Evolutionary conservation across 768 basidiomycete genomes (phyloP), one percentile per base, ranked within the genome.

Genomic region (Tulasnella sp.): DNA sequence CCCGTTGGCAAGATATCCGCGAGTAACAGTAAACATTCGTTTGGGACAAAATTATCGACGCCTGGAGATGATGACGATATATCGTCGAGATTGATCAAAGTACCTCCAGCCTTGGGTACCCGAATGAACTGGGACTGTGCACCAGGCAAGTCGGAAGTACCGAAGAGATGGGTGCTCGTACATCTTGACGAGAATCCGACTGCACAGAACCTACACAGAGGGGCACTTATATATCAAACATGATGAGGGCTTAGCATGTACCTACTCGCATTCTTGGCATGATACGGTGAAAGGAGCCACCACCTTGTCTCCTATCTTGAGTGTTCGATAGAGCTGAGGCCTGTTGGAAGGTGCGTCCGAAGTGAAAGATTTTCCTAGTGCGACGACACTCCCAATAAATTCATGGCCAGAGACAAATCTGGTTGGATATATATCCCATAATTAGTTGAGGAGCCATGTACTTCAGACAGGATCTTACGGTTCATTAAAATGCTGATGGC

Each of bases 201-300:
- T 2, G 79, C 76, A 59, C 83, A 87, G 42, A 76, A 74, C 44
- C 85, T 88, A 47, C 15, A n/a, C n/a, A n/a, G n/a, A n/a, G n/a
- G n/a, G n/a, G n/a, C n/a, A n/a, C n/a, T n/a, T n/a, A n/a, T n/a
- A 25, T 34, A 45, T 22, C 6, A 9, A 42, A 8, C 12, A 35
- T 32, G 24, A 27, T 4, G 10, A 43, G 24, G 16, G 9, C 8
- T 27, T 39, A 24, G 13, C 22, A 28, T 5, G 12, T n/a, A 71
- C 78, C 60, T 54, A 88, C 84, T 79, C 75, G 72, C 86, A 89
- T 60, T 87, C 83, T n/a, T 79, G 80, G 57, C 86, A 89, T 43
- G 76, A 83, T n/a, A 74, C 71, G 0, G 83, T 83, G 64, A 87
- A 88, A 2, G 86, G 82, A 1, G 83, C 78, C 20, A 88, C 77